phyloP scores from a whole-genome alignment of 306 rosid genomes.

The Castanospermum australe region DNA sequence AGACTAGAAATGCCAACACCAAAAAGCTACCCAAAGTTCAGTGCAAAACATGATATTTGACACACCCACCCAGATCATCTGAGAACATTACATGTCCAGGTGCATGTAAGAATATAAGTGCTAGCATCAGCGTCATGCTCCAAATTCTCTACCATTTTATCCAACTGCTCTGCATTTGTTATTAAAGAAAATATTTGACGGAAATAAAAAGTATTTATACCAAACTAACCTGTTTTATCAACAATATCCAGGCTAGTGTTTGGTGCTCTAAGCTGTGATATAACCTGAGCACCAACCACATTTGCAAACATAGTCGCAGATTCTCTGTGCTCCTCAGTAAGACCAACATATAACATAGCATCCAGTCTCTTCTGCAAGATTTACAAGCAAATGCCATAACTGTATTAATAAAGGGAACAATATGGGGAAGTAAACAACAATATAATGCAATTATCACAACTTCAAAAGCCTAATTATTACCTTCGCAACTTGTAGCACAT shows the following conservation, averaged over 20 bases:
- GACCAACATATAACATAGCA: conserved; percentile 93
- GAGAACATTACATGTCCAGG: conserved; percentile 8
- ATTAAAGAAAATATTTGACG: neutral
- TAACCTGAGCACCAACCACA: conserved; percentile 95
- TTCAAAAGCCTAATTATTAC: conserved; percentile 41
- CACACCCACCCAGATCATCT: conserved; percentile 10
- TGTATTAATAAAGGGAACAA: conserved; percentile 30
- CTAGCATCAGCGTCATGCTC: conserved; percentile 18
- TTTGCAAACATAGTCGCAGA: conserved; percentile 94
- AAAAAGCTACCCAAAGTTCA: conserved; percentile 18
- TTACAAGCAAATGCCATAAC: conserved; percentile 30
- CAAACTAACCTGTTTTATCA: conserved; percentile 58
- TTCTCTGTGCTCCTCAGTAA: conserved; percentile 96
- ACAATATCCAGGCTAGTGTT: conserved; percentile 43
- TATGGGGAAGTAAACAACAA: conserved; percentile 22
- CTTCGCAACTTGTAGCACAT: conserved; percentile 90
- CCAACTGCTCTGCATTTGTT: conserved; percentile 16
- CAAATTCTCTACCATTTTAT: conserved; percentile 14
- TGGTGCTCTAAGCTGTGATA: conserved; percentile 77
- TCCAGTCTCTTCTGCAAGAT: conserved; percentile 88
- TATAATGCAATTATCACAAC: conserved; percentile 23
- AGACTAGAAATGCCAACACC: conserved; percentile 12
- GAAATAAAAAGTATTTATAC: conserved; percentile 5
- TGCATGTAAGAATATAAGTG: conserved; percentile 8
- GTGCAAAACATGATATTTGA: conserved; percentile 24